Evolutionary conservation across 139 green algal genomes (phyloP), one percentile per base, ranked within the genome.

Genomic region (Chlamydomonas urium): DNA sequence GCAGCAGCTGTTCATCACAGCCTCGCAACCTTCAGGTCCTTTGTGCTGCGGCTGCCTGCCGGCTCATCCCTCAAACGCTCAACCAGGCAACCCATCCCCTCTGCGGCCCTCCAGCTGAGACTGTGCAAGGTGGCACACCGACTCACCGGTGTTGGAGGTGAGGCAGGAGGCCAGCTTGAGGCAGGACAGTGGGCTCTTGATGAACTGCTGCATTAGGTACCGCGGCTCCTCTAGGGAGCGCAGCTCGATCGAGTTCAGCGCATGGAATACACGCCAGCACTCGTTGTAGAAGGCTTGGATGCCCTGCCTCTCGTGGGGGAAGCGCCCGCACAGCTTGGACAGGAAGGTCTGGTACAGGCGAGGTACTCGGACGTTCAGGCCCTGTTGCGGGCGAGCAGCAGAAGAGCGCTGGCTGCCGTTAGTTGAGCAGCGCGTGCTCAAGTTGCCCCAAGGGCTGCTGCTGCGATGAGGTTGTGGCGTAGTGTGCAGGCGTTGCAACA

Each of bases 271-370:
- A 77, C 80, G 77, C 92, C 92, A 97, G 81, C 87, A 95, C 65
- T 97, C 91, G 48, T 78, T 89, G 72, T 97, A 97, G 67, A 97
- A 96, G 38, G 78, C 80, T 8, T 78, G 73, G 71, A 97, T 96
- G 75, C 92, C 92, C 24, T 78, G 66, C 8, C 32, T 65, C 66
- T 97, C 92, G 35, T 96, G 86, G 0, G 93, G 92, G 69, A 97
- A 97, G 31, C 50, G 50, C 19, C 66, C 19, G 8, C 67, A 78
- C 50, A 97, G 85, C 73, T 96, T 90, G 4, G 63, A 65, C 0
- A 96, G 66, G 73, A 97, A 97, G 33, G 89, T 75, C 34, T 96
- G 88, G 72, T 59, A 71, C 63, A 58, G 19, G 21, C 38, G 37
- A 5, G 6, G 35, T 4, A 71, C 63, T 29, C 57, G 63, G 6